phyloP scores from a whole-genome alignment of 179 eudicot species.

The Beta corolliflora region DNA sequence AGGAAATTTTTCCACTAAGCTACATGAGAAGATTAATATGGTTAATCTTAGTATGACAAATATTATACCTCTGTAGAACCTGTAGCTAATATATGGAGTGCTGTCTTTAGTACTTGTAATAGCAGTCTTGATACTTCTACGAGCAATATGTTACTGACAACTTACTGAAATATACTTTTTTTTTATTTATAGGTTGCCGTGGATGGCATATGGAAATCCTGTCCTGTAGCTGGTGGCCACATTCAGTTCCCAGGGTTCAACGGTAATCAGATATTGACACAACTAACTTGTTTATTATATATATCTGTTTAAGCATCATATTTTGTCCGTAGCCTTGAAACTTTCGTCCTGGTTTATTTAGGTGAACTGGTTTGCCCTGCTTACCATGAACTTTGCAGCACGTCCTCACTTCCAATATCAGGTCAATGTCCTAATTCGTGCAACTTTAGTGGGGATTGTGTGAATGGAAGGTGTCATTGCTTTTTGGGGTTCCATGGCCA shows the following conservation, averaged over 20 bases:
- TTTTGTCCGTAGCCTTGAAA: constrained; percentile 8
- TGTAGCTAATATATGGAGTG: not conserved
- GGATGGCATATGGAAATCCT: constrained; percentile 83
- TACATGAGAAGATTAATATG: not conserved
- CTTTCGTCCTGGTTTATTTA: constrained; percentile 26
- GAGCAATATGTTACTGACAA: not conserved
- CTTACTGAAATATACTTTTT: constrained; percentile 5
- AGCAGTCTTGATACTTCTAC: not conserved
- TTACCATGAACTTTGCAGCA: constrained; percentile 79
- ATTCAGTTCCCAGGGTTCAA: constrained; percentile 85
- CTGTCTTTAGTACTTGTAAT: not conserved
- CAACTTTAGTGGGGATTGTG: constrained; percentile 84
- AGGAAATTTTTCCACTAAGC: not conserved
- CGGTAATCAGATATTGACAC: constrained; percentile 43
- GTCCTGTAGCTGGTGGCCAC: constrained; percentile 88
- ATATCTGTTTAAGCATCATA: not conserved
- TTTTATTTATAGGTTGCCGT: constrained; percentile 68
- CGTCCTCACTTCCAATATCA: constrained; percentile 39
- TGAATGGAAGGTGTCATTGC: constrained; percentile 79
- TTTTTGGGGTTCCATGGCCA: constrained; percentile 81
- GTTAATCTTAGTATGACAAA: not conserved
- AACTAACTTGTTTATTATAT: not conserved
- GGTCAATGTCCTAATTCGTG: constrained; percentile 84
- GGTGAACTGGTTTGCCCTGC: constrained; percentile 91
- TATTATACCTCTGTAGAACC: not conserved